Base-by-base conservation (phyloP, 305 asterid species). In the Stenogyne calaminthoides region DNA sequence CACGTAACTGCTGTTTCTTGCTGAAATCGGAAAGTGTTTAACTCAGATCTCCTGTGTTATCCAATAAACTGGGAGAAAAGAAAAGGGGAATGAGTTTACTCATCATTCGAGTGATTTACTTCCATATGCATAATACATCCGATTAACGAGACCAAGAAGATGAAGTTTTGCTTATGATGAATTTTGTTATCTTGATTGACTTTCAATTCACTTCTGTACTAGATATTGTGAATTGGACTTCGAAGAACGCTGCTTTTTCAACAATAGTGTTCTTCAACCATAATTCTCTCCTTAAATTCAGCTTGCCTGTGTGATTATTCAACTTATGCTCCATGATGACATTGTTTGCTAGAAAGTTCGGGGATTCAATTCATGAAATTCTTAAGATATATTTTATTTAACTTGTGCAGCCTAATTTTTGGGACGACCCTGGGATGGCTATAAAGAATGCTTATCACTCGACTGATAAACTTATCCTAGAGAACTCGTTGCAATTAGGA, bases 351-450 rank as follows among this genome's bases (percentile, higher is more conserved):
- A 52, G 46, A 56, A n/a, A 63, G 20, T 55, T 73, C 42, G 64
- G 29, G 55, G 65, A 49, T 37, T 52, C 62, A 44, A 42, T 36
- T 32, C 7, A 12, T 75, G 44, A 29, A 3, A 27, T 36, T 59
- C 74, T 57, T 25, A 72, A 71, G 27, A 60, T 71, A 61, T 70
- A n/a, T 44, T 39, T 62, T 39, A 59, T 73, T n/a, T 69, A 16
- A 70, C 74, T 11, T 25, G 54, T 54, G 76, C 90, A 88, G 97
- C 86, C 93, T 65, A 85, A 84, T 67, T 88, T 92, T 79, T 91
- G 92, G 97, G 89, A 82, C 73, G 88, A 92, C 71, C 92, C 95
- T 37, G 76, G 69, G 69, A 71, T 78, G 10, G 90, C 98, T 56
- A 89, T 92, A 62, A 84, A 69, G 74, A 84, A 79, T 60, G 97